These are phyloP conservation scores for Vitellaria paradoxa DNA, from an alignment of 179 eudicot genomes.

Conservation along the genomic window DNA sequence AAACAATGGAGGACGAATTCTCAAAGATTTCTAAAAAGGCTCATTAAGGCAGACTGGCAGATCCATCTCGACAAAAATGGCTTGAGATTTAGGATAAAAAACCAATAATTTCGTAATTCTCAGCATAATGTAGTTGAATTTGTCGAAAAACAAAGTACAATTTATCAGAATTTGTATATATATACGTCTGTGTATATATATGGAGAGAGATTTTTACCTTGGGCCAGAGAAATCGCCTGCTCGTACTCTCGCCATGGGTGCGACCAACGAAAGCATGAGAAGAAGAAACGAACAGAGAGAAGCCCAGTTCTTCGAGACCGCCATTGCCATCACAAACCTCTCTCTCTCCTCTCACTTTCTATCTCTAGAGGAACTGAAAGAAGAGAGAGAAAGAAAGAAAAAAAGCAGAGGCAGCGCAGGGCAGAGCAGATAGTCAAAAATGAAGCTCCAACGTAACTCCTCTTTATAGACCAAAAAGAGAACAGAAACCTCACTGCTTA, in stretches of 20 bases:
- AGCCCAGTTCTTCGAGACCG: constrained; percentile 27
- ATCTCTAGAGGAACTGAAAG: constrained; percentile 6
- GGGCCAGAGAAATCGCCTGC: constrained; percentile 16
- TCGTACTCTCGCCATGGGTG: constrained; percentile 29
- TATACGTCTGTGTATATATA: too few relatives aligned
- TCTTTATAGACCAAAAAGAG: constrained; percentile 36
- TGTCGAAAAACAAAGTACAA: too few relatives aligned
- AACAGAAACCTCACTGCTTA: background rate
- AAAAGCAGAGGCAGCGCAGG: background rate
- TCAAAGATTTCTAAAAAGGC: background rate
- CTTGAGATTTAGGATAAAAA: background rate
- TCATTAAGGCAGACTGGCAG: background rate
- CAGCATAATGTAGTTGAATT: background rate
- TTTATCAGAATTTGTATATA: too few relatives aligned
- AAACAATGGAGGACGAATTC: background rate
- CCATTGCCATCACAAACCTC: constrained; percentile 27
- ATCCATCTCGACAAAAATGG: background rate
- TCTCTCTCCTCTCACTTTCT: background rate
- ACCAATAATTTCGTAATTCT: background rate
- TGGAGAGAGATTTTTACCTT: constrained; percentile 21
- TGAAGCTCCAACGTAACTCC: constrained; percentile 13
- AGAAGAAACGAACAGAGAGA: constrained; percentile 40
- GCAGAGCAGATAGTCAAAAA: constrained; percentile 2
- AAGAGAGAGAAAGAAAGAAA: background rate
- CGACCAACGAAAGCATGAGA: constrained; percentile 27